Base-by-base conservation (phyloP, 305 asterid species). In the Ajuga reptans region DNA sequence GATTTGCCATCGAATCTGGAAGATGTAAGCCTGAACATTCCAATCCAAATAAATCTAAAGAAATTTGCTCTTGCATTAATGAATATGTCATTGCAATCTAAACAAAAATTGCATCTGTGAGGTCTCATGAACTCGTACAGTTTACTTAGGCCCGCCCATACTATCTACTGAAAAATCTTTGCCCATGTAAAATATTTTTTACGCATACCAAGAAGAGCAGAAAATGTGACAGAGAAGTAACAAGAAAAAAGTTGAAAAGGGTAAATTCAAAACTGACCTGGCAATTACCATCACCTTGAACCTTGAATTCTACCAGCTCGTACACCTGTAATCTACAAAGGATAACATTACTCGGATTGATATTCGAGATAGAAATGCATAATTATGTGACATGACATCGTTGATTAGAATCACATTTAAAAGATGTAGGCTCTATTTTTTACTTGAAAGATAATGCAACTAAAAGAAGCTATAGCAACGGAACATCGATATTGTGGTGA, bases 281-380 rank as follows among this genome's bases (percentile, higher is more conserved):
- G 83, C 98, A 92, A 78, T 92, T 92, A 46, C 96, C 98, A 74
- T 92, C 98, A 6, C 96, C 96, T 80, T 79, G 86, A 82, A 92
- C 92, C 84, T 92, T 92, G 80, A 80, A 85, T 76, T 92, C 96
- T 18, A 87, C 85, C 58, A 92, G 85, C 81, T 89, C 95, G 39
- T 87, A 89, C 58, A 88, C 85, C 84, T 80, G 89, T 79, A 92
- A 84, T 84, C 98, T 92, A 76, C 69, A 80, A 71, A 59, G 77
- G 73, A 81, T 57, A 75, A 73, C 63, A 75, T 59, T 57, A 68
- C 66, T 21, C 45, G 46, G 77, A 60, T 80, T 79, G 45, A 68
- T 72, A 62, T 51, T 66, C 42, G 36, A 17, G 34, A 56, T 9
- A 33, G 34, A 70, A 64, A 14, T 47, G 46, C 45, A 45, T 43